Evolutionary conservation across 1,139 yeast genomes (phyloP).

Genomic region (Candida mesenterica): DNA sequence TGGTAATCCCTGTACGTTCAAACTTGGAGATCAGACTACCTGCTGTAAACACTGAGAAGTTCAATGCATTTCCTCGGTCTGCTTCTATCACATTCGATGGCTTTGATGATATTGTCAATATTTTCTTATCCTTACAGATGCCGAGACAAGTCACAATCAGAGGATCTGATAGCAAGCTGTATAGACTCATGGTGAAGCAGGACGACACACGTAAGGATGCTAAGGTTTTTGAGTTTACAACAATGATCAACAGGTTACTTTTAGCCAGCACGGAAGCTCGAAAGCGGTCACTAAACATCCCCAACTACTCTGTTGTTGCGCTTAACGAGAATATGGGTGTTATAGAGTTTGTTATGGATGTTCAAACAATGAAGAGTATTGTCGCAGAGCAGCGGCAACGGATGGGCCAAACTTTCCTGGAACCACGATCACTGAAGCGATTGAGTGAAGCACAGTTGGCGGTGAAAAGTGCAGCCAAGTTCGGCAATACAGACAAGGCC

Average conservation of each 20-base stretch:
- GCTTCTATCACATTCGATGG: constrained; percentile 53
- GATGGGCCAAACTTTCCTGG: constrained; percentile 33
- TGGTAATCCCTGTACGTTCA: constrained; percentile 80
- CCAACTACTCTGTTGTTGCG: constrained; percentile 88
- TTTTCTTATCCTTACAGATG: constrained; percentile 79
- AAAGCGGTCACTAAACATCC: constrained; percentile 66
- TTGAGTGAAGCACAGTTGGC: constrained; percentile 42
- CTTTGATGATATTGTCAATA: constrained; percentile 61
- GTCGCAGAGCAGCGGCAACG: constrained; percentile 45
- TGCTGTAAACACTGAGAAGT: constrained; percentile 37
- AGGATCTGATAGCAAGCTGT: constrained; percentile 74
- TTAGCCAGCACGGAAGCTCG: constrained; percentile 67
- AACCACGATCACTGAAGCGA: constrained; percentile 32
- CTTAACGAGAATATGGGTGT: constrained; percentile 84
- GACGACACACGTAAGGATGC: constrained; percentile 97
- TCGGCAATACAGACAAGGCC: constrained; percentile 16
- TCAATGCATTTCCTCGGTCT: constrained; percentile 54
- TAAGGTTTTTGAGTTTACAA: constrained; percentile 87
- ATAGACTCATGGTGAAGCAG: constrained; percentile 77
- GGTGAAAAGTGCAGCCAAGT: constrained; percentile 23
- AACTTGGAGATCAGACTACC: constrained; percentile 73
- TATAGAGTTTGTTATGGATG: constrained; percentile 89
- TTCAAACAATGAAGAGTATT: constrained; percentile 74
- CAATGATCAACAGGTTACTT: constrained; percentile 77
- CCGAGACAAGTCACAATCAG: constrained; percentile 76